phyloP scores from a whole-genome alignment of 768 basidiomycete species.

The Hygrocybe coccinea region DNA sequence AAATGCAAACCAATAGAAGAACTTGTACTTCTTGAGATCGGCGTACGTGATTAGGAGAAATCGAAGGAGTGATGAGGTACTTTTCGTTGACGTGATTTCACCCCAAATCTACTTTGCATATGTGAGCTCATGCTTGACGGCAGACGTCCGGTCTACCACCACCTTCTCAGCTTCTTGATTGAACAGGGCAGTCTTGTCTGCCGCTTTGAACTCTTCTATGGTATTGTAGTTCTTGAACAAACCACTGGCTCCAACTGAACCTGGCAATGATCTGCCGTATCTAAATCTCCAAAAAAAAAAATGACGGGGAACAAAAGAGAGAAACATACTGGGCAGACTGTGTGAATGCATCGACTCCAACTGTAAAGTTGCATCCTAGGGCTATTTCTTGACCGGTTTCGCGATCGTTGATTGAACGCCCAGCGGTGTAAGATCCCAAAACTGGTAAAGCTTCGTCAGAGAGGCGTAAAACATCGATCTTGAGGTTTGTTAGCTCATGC shows the following conservation, averaged over 20 bases:
- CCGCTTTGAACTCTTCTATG: slow-evolving; percentile 89
- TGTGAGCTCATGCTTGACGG: not conserved
- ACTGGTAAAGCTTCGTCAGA: slow-evolving; percentile 67
- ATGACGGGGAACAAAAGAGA: not conserved
- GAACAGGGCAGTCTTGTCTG: slow-evolving; percentile 86
- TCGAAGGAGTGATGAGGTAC: slow-evolving; percentile 55
- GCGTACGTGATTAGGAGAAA: slow-evolving; percentile 93
- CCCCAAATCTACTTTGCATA: slow-evolving; percentile 60
- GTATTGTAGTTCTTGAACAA: slow-evolving; percentile 93
- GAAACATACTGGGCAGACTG: slow-evolving; percentile 40
- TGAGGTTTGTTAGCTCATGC: slow-evolving; percentile 83
- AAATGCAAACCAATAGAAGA: slow-evolving; percentile 98
- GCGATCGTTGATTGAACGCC: slow-evolving; percentile 68
- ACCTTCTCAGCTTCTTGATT: slow-evolving; percentile 67
- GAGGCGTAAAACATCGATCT: slow-evolving; percentile 85
- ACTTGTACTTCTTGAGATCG: slow-evolving; percentile 97
- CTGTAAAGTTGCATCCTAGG: slow-evolving; percentile 59
- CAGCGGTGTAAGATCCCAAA: slow-evolving; percentile 63
- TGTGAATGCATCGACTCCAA: slow-evolving; percentile 64
- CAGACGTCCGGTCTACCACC: slow-evolving; percentile 14
- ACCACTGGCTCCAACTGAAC: slow-evolving; percentile 54
- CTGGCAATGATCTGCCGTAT: slow-evolving; percentile 37
- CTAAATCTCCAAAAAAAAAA: too few relatives aligned
- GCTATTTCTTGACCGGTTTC: slow-evolving; percentile 71
- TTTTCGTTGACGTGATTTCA: slow-evolving; percentile 46